A percentile compares a stretch with the other conserved stretches of the same genome.
Evolutionary conservation across 306 rosid species (phyloP).

Genomic region (Rosa persica): DNA sequence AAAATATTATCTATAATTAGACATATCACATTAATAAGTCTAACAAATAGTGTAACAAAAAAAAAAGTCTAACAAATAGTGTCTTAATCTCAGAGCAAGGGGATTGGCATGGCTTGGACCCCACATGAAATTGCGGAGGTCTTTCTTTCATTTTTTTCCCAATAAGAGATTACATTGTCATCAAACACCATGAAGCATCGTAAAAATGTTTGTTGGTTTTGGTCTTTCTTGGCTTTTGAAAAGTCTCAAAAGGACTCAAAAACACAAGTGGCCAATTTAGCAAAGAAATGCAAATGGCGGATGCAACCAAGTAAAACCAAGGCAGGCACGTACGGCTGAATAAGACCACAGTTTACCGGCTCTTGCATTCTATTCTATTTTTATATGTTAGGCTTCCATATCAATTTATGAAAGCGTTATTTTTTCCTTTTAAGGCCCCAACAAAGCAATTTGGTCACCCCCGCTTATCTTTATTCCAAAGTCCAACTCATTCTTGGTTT

Average conservation of each 20-base stretch:
- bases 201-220: neutral
- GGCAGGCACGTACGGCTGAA: slow-evolving; percentile 13
- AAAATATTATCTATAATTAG: too few species aligned
- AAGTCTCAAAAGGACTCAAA: neutral
- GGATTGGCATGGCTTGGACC: neutral
- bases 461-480: neutral
- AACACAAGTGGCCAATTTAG: neutral
- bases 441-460: neutral
- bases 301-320: neutral
- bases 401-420: neutral
- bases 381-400: neutral
- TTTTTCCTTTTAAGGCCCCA: neutral
- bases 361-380: neutral
- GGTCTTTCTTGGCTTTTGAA: neutral
- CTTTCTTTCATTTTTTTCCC: neutral
- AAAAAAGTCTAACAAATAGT: too few species aligned
- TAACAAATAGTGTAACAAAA: too few species aligned
- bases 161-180: neutral
- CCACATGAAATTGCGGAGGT: neutral
- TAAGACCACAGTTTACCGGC: slow-evolving; percentile 11
- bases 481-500: neutral
- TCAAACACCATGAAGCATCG: neutral
- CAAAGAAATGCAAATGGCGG: slow-evolving; percentile 11
- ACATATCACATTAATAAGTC: too few species aligned
- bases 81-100: too few species aligned